These are phyloP conservation scores for Lactifluus hygrophoroides DNA, from an alignment of 768 basidiomycete species.

Conservation along the genomic window DNA sequence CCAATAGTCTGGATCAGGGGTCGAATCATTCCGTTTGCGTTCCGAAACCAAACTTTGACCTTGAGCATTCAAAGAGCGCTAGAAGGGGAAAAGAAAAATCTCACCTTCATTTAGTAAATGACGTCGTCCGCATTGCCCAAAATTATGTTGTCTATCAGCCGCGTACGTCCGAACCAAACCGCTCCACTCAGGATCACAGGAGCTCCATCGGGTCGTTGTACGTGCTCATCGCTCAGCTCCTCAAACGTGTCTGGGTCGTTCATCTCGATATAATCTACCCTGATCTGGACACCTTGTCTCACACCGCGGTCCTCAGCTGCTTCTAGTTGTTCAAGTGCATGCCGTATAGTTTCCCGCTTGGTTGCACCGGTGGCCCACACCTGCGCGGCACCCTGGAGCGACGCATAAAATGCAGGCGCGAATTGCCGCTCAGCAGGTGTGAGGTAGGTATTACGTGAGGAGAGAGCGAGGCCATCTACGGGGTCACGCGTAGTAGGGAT, in stretches of 20 bases:
- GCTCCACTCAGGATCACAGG: constrained; percentile 78
- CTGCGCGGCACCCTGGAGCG: constrained; percentile 48
- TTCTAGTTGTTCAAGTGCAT: constrained; percentile 37
- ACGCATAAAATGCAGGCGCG: constrained; percentile 54
- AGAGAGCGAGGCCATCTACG: constrained; percentile 66
- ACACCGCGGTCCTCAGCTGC: constrained; percentile 23
- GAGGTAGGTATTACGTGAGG: constrained; percentile 86
- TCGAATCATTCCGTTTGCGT: not conserved
- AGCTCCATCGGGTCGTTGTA: constrained; percentile 24
- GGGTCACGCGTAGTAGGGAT: constrained; percentile 75
- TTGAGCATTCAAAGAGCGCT: not conserved
- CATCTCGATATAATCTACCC: constrained; percentile 81
- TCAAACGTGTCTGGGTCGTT: constrained; percentile 77
- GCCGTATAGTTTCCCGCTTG: constrained; percentile 41
- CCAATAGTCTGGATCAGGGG: not conserved
- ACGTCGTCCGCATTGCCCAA: constrained; percentile 44
- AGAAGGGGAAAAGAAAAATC: too few relatives aligned
- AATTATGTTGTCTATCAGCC: constrained; percentile 89
- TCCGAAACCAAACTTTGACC: not conserved
- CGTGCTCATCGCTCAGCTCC: constrained; percentile 34
- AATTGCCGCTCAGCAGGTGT: constrained; percentile 49
- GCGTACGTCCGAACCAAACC: constrained; percentile 75
- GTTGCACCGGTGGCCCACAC: constrained; percentile 47
- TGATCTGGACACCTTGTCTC: constrained; percentile 40
- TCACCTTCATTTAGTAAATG: constrained; percentile 20